Conservation (phyloP, 106 monocot genomes). For the Allium cepa region DNA sequence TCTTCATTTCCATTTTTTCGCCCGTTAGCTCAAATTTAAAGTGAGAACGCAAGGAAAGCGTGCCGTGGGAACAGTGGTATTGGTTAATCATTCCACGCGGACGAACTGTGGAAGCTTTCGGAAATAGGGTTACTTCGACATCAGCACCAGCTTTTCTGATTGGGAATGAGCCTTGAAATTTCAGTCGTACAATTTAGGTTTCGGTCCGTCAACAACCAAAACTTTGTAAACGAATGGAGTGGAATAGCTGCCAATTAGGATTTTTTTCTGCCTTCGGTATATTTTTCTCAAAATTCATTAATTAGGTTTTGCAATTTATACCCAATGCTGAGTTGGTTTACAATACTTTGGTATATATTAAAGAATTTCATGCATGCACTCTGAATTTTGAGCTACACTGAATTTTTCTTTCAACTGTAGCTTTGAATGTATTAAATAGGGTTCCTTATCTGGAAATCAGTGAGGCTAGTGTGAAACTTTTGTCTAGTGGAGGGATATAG, state of each 20-base stretch:
- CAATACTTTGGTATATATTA: too few relatives aligned
- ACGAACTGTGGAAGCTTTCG: too few relatives aligned
- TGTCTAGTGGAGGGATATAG: too few relatives aligned
- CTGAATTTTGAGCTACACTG: background rate
- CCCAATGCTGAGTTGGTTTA: too few relatives aligned
- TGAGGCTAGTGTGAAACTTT: too few relatives aligned
- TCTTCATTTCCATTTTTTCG: too few relatives aligned
- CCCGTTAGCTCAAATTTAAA: too few relatives aligned
- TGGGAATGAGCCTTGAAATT: slow-evolving; percentile 44
- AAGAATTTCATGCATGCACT: background rate
- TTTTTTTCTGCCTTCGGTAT: slow-evolving; percentile 19
- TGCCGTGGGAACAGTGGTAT: too few relatives aligned
- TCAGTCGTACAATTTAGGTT: slow-evolving; percentile 39
- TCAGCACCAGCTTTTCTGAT: too few relatives aligned
- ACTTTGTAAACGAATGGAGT: slow-evolving; percentile 89
- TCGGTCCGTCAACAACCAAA: slow-evolving; percentile 20
- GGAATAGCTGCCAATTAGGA: slow-evolving; percentile 36
- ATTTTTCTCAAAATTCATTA: background rate
- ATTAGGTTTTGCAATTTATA: background rate
- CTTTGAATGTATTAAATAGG: slow-evolving; percentile 18
- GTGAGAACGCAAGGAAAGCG: too few relatives aligned
- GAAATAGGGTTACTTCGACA: too few relatives aligned
- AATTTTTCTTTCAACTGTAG: background rate
- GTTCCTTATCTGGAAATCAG: slow-evolving; percentile 5
- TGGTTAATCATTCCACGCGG: too few relatives aligned